Conservation (phyloP, 495 filamentous ascomycete genomes). For the Daldinia grandis region DNA sequence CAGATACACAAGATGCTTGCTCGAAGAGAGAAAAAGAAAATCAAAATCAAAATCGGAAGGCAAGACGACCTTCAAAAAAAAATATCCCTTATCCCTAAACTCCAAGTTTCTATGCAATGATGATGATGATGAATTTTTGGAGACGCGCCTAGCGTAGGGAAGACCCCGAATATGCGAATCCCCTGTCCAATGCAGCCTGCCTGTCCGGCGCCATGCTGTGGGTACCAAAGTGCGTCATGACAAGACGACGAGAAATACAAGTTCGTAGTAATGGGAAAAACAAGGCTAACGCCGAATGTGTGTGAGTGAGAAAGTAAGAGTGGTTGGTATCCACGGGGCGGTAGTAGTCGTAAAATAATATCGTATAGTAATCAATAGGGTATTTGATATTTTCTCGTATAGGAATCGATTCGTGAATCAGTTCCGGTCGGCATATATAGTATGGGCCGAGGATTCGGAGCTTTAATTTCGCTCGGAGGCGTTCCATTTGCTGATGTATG, state of each 20-base stretch:
- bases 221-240: background rate
- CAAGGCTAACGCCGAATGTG: background rate
- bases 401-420: background rate
- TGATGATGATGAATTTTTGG: background rate
- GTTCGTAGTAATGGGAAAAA: background rate
- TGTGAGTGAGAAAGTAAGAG: background rate
- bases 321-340: background rate
- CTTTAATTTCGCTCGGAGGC: slow-evolving; percentile 33
- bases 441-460: background rate
- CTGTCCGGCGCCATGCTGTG: slow-evolving; percentile 11
- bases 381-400: background rate
- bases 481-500: slow-evolving; percentile 43
- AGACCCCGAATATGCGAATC: background rate
- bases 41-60: slow-evolving; percentile 2
- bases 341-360: background rate
- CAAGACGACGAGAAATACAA: background rate
- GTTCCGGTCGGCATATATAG: slow-evolving; percentile 1
- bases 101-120: slow-evolving; percentile 14
- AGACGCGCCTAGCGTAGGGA: background rate
- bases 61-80: background rate
- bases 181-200: slow-evolving; percentile 19
- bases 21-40: background rate
- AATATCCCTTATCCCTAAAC: slow-evolving; percentile 1
- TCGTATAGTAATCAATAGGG: slow-evolving; percentile 1
- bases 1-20: slow-evolving; percentile 1